A percentile compares a stretch with the other conserved stretches of the same genome.
Conservation (phyloP, 139 green algal species). For the Chlamydomonas schloesseri region DNA sequence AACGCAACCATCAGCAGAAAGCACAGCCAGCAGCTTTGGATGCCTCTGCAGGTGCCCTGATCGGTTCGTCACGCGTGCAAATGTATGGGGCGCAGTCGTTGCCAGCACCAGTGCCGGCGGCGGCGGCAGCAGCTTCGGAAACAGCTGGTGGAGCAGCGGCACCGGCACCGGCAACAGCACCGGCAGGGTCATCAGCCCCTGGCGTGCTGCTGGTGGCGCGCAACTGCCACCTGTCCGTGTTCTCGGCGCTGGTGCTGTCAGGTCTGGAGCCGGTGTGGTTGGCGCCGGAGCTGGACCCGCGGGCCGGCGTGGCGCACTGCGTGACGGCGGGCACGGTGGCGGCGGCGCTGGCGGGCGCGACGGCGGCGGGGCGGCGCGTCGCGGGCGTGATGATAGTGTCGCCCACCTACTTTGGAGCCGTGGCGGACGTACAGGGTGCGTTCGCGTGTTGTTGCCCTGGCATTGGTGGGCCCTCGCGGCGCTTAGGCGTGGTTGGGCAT, state of each 20-base stretch:
- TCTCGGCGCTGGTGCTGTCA: constrained; percentile 81
- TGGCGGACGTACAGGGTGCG: constrained; percentile 68
- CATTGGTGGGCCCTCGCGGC: too few species aligned
- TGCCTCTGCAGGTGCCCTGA: too few species aligned
- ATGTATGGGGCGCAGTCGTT: too few species aligned
- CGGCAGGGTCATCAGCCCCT: too few species aligned
- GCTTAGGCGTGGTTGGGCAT: too few species aligned
- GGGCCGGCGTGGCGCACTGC: constrained; percentile 69
- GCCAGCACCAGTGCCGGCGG: too few species aligned
- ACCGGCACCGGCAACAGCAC: neutral
- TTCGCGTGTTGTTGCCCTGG: too few species aligned
- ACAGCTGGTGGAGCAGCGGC: too few species aligned
- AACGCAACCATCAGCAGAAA: too few species aligned
- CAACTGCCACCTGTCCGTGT: constrained; percentile 89
- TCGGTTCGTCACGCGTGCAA: neutral
- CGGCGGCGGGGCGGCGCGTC: constrained; percentile 32
- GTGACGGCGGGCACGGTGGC: constrained; percentile 65
- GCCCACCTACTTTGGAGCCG: constrained; percentile 90
- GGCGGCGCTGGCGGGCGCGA: constrained; percentile 53
- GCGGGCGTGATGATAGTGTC: constrained; percentile 85
- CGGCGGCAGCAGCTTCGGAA: too few species aligned
- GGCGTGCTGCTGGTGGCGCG: constrained; percentile 81
- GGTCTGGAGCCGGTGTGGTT: constrained; percentile 68
- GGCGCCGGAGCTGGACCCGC: constrained; percentile 58
- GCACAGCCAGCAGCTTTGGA: neutral